These are phyloP conservation scores for Agaricus sinodeliciosus DNA, from an alignment of 768 basidiomycete species.

Conservation along the genomic window DNA sequence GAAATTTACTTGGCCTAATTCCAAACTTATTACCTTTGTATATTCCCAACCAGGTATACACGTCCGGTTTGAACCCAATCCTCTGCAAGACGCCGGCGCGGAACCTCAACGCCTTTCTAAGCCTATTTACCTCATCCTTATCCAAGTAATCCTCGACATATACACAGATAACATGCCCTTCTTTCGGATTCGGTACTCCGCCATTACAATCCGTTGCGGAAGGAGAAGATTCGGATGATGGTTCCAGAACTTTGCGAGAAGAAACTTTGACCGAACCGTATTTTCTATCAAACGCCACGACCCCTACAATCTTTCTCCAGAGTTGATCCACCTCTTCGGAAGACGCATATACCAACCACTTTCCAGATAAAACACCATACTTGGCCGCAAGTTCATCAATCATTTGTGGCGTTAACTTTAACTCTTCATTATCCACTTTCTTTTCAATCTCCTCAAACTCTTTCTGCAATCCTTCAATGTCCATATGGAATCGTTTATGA, in stretches of 20 bases:
- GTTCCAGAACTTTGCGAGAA: conserved; percentile 18
- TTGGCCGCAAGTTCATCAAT: conserved; percentile 28
- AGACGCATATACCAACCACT: conserved; percentile 33
- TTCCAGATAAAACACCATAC: conserved; percentile 26
- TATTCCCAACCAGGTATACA: conserved; percentile 31
- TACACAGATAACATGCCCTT: conserved; percentile 31
- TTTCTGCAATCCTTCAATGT: conserved; percentile 10
- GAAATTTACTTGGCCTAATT: conserved; percentile 27
- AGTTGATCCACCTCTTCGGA: conserved; percentile 24
- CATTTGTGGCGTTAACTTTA: conserved; percentile 20
- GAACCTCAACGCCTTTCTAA: conserved; percentile 26
- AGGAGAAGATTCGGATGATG: background rate
- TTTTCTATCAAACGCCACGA: conserved; percentile 22
- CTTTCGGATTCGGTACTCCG: conserved; percentile 11
- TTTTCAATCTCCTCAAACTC: conserved; percentile 17
- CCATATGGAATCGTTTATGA: conserved; percentile 6
- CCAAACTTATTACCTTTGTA: conserved; percentile 30
- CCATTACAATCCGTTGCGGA: background rate
- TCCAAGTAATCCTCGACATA: conserved; percentile 23
- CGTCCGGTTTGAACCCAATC: conserved; percentile 34
- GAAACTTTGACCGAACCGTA: conserved; percentile 30
- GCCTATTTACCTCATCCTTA: conserved; percentile 19
- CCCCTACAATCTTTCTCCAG: conserved; percentile 26
- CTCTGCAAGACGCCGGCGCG: conserved; percentile 21
- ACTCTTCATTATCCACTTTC: background rate